These are phyloP conservation scores for Geotrichum europaeum DNA, from an alignment of 1,139 yeast genomes.

Conservation along the genomic window DNA sequence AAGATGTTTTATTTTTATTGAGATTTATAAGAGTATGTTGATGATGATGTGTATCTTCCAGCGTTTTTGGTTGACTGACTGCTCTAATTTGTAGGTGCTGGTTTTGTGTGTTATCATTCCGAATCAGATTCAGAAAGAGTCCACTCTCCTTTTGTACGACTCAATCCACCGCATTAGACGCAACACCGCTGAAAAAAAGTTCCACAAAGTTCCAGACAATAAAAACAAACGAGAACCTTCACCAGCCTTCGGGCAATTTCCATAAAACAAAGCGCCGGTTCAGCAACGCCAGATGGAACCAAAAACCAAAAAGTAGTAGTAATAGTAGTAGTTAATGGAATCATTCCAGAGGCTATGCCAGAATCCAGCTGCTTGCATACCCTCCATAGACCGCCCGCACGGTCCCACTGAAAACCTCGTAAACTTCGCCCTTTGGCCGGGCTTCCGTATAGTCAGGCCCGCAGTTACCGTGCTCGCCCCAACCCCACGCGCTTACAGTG, in stretches of 20 bases:
- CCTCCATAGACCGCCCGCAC: slow-evolving; percentile 18
- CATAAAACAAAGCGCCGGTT: neutral
- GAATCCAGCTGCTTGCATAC: slow-evolving; percentile 22
- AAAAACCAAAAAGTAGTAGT: neutral
- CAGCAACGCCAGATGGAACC: neutral
- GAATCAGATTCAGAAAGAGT: neutral
- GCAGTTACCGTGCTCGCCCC: slow-evolving; percentile 99
- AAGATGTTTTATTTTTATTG: neutral
- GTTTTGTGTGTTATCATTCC: neutral
- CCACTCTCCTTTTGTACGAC: neutral
- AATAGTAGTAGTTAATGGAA: neutral
- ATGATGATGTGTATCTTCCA: neutral
- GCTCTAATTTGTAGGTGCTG: neutral
- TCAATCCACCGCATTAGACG: neutral
- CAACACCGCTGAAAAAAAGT: neutral
- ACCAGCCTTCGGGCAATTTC: neutral
- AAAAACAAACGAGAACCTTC: neutral
- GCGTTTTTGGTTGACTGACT: no score
- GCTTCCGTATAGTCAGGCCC: slow-evolving; percentile 41
- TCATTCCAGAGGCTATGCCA: neutral
- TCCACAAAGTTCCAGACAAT: neutral
- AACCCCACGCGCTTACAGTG: slow-evolving; percentile 75
- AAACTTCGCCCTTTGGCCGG: slow-evolving; percentile 3
- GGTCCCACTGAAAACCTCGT: neutral
- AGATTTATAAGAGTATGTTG: neutral